These are phyloP conservation scores for Botrytis pseudocinerea DNA, from an alignment of 2,329 filamentous ascomycete genomes.

Conservation along the genomic window DNA sequence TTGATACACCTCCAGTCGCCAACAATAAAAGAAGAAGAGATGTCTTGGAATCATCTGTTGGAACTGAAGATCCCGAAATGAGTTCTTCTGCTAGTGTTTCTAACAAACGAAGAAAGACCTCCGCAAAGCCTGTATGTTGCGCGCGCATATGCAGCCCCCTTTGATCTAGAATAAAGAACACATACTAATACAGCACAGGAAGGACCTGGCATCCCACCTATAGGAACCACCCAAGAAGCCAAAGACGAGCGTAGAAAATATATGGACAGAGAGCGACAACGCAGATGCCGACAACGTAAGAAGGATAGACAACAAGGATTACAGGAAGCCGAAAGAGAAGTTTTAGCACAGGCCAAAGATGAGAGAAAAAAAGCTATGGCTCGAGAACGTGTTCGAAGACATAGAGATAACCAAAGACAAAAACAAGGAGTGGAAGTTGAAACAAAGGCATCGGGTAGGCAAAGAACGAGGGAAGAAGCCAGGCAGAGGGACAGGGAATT, in stretches of 20 bases:
- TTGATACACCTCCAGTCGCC: neutral
- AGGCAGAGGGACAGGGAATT: neutral
- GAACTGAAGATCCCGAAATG: neutral
- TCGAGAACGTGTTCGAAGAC: conserved; percentile 14
- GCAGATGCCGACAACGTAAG: conserved; percentile 16
- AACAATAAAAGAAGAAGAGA: conserved; percentile 7
- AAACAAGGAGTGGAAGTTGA: conserved; percentile 2
- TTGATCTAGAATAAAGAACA: neutral
- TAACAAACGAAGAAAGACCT: conserved; percentile 1
- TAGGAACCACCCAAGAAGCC: conserved; percentile 3
- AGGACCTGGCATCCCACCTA: conserved; percentile 7
- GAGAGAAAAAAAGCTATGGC: conserved; percentile 18
- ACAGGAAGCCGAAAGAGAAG: neutral
- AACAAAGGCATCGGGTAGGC: neutral
- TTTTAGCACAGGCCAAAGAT: conserved; percentile 5
- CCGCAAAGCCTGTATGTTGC: conserved; percentile 1
- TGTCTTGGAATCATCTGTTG: neutral
- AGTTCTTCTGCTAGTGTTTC: neutral
- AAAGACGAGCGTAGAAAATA: conserved; percentile 14
- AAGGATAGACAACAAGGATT: conserved; percentile 12
- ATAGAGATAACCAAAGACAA: conserved; percentile 14
- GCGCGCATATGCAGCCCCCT: neutral
- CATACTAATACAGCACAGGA: conserved; percentile 1
- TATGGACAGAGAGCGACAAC: conserved; percentile 20
- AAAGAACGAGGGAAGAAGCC: neutral